phyloP scores from a whole-genome alignment of 345 rosid genomes.

The Eucalyptus polyanthemos region DNA sequence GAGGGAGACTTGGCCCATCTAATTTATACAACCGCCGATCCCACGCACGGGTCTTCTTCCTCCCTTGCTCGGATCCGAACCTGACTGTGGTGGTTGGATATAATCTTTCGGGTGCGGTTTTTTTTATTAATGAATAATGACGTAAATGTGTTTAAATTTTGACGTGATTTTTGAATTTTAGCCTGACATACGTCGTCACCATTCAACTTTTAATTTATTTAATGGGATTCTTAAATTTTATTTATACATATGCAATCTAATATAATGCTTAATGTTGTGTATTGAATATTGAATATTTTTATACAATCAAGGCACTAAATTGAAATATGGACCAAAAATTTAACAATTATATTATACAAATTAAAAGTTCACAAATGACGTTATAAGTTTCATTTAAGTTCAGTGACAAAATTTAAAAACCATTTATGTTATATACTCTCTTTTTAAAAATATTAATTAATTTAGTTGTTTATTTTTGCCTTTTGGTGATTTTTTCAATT shows the following conservation, averaged over 20 bases:
- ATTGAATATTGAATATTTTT: not conserved
- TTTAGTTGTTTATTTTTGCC: not conserved
- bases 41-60: not conserved
- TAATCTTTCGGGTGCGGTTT: not conserved
- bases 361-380: rapidly evolving
- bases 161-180: not conserved
- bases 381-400: not conserved
- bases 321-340: not conserved
- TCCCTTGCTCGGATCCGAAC: not conserved
- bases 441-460: not conserved
- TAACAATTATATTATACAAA: not conserved
- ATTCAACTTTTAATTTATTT: too few species aligned
- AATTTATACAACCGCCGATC: not conserved
- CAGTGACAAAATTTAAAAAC: not conserved
- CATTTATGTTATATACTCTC: too few species aligned
- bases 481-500: not conserved
- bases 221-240: rapidly evolving
- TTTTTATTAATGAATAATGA: not conserved
- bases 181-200: rapidly evolving
- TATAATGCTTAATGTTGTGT: too few species aligned
- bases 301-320: not conserved
- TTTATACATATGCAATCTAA: too few species aligned
- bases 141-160: too few species aligned
- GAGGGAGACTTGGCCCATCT: not conserved
- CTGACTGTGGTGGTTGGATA: not conserved